phyloP scores from a whole-genome alignment of 1,284 basidiomycete species.

The Microbotryomycetes sp. region DNA sequence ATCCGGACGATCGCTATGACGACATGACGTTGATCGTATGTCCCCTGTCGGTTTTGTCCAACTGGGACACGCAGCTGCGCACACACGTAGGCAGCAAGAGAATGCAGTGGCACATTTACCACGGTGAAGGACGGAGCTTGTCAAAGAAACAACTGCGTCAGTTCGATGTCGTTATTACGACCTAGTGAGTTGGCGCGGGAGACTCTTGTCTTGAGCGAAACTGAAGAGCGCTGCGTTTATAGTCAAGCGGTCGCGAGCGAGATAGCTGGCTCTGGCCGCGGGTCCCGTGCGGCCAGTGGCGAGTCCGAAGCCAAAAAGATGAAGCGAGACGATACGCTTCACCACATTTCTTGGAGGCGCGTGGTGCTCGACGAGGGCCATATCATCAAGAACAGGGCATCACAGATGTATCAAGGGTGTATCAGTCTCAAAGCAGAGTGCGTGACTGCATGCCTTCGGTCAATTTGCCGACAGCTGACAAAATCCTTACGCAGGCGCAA shows the following conservation, averaged over 20 bases:
- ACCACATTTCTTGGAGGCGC: slow-evolving; percentile 73
- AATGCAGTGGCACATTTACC: slow-evolving; percentile 55
- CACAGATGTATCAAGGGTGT: slow-evolving; percentile 70
- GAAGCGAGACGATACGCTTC: slow-evolving; percentile 57
- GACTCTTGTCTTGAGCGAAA: not conserved
- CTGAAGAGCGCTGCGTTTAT: not conserved
- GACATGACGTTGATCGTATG: slow-evolving; percentile 47
- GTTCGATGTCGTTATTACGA: slow-evolving; percentile 80
- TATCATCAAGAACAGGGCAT: slow-evolving; percentile 70
- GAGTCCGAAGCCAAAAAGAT: slow-evolving; percentile 39
- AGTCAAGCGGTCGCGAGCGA: slow-evolving; percentile 28
- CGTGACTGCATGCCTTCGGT: slow-evolving; percentile 44
- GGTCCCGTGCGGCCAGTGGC: not conserved
- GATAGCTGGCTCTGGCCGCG: not conserved
- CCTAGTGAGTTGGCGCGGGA: slow-evolving; percentile 59
- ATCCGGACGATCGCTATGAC: slow-evolving; percentile 31
- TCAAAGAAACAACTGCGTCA: slow-evolving; percentile 54
- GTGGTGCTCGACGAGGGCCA: slow-evolving; percentile 84
- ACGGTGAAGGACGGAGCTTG: slow-evolving; percentile 49
- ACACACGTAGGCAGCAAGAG: slow-evolving; percentile 31
- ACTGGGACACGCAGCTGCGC: slow-evolving; percentile 79
- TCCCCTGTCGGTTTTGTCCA: slow-evolving; percentile 77
- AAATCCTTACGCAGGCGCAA: slow-evolving; percentile 23
- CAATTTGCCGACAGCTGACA: slow-evolving; percentile 45
- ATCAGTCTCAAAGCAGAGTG: slow-evolving; percentile 61